A percentile compares a stretch with the other conserved stretches of the same genome.
These are phyloP conservation scores for Gnomoniopsis sp. DNA, from an alignment of 2,329 filamentous ascomycete species.

Conservation along the genomic window DNA sequence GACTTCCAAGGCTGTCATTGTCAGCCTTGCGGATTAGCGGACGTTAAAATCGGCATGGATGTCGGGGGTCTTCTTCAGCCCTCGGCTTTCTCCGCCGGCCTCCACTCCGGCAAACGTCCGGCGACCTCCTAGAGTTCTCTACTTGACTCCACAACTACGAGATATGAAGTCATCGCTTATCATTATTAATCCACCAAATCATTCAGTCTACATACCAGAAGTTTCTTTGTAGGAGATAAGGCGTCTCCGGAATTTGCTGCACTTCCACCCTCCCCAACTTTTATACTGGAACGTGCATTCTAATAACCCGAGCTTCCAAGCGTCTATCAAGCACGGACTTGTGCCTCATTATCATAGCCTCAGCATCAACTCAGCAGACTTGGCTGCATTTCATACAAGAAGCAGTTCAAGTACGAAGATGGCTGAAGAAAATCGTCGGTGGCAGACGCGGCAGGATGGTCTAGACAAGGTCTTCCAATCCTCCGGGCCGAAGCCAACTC, in stretches of 20 bases:
- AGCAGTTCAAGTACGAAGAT: background rate
- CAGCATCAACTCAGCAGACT: background rate
- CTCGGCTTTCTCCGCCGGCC: background rate
- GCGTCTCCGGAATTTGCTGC: no score
- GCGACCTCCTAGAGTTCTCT: background rate
- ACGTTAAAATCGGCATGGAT: background rate
- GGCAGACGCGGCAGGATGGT: constrained; percentile 53
- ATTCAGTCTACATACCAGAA: no score
- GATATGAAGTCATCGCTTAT: background rate
- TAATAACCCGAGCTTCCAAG: no score
- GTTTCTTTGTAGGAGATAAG: no score
- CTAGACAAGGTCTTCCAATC: constrained; percentile 48
- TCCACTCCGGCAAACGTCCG: background rate
- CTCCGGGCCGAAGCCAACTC: constrained; percentile 42
- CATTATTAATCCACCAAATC: background rate
- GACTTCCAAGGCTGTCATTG: no score
- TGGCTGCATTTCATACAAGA: background rate
- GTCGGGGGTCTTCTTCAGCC: background rate
- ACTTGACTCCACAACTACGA: background rate
- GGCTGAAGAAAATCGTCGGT: constrained; percentile 34
- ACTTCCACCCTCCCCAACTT: no score
- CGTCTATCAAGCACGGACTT: no score
- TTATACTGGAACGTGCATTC: no score
- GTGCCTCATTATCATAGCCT: background rate
- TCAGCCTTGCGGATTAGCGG: background rate